These are phyloP conservation scores for Berberis vulgaris DNA, from an alignment of 164 flowering plant genomes.

Conservation along the genomic window DNA sequence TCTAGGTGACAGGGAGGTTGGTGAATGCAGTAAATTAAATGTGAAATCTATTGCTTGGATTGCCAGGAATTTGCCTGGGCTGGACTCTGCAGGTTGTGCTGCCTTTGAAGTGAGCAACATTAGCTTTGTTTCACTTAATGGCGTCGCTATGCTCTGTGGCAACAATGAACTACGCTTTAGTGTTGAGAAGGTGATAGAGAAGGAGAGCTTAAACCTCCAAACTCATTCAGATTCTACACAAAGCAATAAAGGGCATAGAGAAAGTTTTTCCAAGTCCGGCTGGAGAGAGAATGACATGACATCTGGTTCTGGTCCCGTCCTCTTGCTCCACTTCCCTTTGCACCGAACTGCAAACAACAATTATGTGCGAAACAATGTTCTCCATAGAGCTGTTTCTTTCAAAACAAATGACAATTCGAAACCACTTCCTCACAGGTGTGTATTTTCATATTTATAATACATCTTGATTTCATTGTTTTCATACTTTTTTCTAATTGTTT, in stretches of 20 bases:
- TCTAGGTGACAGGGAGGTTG: slow-evolving; percentile 70
- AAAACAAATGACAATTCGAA: slow-evolving; percentile 3
- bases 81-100: slow-evolving; percentile 58
- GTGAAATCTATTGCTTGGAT: slow-evolving; percentile 26
- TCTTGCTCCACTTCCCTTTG: slow-evolving; percentile 63
- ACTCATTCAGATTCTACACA: slow-evolving; percentile 10
- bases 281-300: slow-evolving; percentile 42
- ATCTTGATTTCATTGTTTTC: background rate
- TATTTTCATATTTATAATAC: background rate
- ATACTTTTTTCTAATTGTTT: too few species aligned
- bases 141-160: slow-evolving; percentile 60
- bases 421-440: slow-evolving; percentile 9
- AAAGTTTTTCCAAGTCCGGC: slow-evolving; percentile 10
- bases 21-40: slow-evolving; percentile 40
- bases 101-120: slow-evolving; percentile 49
- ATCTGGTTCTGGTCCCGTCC: slow-evolving; percentile 65
- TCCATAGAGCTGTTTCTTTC: slow-evolving; percentile 3
- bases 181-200: slow-evolving; percentile 53
- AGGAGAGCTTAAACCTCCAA: slow-evolving; percentile 34
- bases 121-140: slow-evolving; percentile 61
- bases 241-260: slow-evolving; percentile 7
- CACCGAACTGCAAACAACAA: slow-evolving; percentile 16
- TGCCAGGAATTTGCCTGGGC: slow-evolving; percentile 46
- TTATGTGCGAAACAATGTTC: slow-evolving; percentile 9
- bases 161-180: slow-evolving; percentile 43